Evolutionary conservation across 2,329 filamentous ascomycete species (phyloP).

Genomic region (Tolypocladium tundrense): DNA sequence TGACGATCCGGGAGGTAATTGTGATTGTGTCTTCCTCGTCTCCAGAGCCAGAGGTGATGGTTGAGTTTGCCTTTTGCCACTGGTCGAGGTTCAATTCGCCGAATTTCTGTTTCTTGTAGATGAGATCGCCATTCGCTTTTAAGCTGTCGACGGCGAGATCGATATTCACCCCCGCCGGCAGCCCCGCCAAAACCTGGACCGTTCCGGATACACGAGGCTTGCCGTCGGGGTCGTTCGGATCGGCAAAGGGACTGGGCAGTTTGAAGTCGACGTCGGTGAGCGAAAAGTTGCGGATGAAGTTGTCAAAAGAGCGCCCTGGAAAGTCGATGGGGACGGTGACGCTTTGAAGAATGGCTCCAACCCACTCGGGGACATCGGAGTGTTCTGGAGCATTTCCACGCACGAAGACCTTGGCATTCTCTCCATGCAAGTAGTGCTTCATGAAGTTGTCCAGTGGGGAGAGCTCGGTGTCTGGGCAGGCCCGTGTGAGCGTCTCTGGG

Average conservation of each 20-base stretch:
- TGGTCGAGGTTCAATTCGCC: slow-evolving; percentile 68
- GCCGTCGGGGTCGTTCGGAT: slow-evolving; percentile 61
- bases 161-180: slow-evolving; percentile 84
- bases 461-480: slow-evolving; percentile 65
- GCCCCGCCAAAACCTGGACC: slow-evolving; percentile 64
- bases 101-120: slow-evolving; percentile 66
- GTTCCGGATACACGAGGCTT: slow-evolving; percentile 75
- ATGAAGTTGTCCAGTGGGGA: slow-evolving; percentile 82
- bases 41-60: slow-evolving; percentile 44
- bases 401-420: slow-evolving; percentile 70
- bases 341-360: slow-evolving; percentile 67
- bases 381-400: slow-evolving; percentile 62
- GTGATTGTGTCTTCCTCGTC: slow-evolving; percentile 53
- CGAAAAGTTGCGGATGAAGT: slow-evolving; percentile 79
- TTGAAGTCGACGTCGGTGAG: slow-evolving; percentile 77
- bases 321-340: slow-evolving; percentile 79
- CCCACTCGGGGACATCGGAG: slow-evolving; percentile 67
- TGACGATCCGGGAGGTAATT: slow-evolving; percentile 64
- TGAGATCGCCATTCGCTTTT: slow-evolving; percentile 68
- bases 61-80: slow-evolving; percentile 81
- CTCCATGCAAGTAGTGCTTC: slow-evolving; percentile 69
- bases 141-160: slow-evolving; percentile 68
- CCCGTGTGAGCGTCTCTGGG: slow-evolving; percentile 59
- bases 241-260: slow-evolving; percentile 69
- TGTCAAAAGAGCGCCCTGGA: slow-evolving; percentile 70